Evolutionary conservation across 805 yeast species (phyloP).

Genomic region (Maudiozyma barnettii): DNA sequence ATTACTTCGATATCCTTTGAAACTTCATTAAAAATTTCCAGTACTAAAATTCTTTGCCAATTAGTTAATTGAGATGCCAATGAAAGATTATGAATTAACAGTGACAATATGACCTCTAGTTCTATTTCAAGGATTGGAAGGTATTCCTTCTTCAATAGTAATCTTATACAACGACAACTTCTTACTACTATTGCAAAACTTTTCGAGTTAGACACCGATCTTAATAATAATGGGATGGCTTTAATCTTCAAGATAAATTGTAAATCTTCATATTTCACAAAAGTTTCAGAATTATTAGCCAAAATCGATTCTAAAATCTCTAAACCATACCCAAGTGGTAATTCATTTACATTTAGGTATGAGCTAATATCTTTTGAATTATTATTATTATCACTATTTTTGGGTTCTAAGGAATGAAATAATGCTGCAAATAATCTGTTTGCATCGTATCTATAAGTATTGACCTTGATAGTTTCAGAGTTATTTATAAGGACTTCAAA

Average conservation of each 20-base stretch:
- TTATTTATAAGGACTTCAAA: conserved; percentile 39
- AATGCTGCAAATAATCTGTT: conserved; percentile 62
- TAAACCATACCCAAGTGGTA: conserved; percentile 60
- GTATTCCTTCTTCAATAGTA: conserved; percentile 51
- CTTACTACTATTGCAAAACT: conserved; percentile 64
- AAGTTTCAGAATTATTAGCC: conserved; percentile 48
- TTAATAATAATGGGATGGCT: conserved; percentile 65
- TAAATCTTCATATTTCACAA: conserved; percentile 53
- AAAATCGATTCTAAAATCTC: conserved; percentile 78
- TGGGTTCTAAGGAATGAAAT: conserved; percentile 38
- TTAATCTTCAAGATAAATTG: conserved; percentile 55
- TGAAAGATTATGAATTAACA: conserved; percentile 63
- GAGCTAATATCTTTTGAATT: conserved; percentile 2
- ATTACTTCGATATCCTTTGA: conserved; percentile 48
- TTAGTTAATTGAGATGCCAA: conserved; percentile 42
- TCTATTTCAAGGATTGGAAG: conserved; percentile 59
- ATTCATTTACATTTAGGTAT: conserved; percentile 41
- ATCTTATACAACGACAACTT: conserved; percentile 58
- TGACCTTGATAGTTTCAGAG: conserved; percentile 34
- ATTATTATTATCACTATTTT: neutral
- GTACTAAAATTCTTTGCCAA: conserved; percentile 69
- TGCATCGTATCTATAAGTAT: conserved; percentile 56
- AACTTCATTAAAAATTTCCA: conserved; percentile 61
- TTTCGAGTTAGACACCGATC: conserved; percentile 46
- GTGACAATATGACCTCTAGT: conserved; percentile 69